Base-by-base conservation (phyloP, 495 filamentous ascomycete genomes). In the Cercophora scortea region DNA sequence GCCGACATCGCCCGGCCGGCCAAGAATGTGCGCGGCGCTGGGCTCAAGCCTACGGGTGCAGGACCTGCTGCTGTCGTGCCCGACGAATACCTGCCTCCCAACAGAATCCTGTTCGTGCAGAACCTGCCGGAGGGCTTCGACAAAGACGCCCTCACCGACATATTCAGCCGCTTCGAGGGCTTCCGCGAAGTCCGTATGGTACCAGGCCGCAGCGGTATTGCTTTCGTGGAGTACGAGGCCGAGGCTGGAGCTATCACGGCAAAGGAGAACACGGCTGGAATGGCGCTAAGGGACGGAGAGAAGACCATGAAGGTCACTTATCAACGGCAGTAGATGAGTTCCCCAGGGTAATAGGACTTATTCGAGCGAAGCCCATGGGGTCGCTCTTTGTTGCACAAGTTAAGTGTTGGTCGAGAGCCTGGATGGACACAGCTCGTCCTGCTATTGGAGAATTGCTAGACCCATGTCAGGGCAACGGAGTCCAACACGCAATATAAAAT, bases 81-180 rank as follows among this genome's bases (percentile, higher is more conserved):
- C 2, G 94, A 96, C 79, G 93, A 99, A 71, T 97, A 94, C 65
- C 81, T 97, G 0, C 93, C 90, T 3, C 92, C 94, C 43, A 99
- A 97, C 79, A 95, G 94, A 71, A 93, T 89, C 54, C 79, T 99
- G n/a, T 95, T 97, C 77, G 74, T 97, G 47, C 90, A 91, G 69
- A 90, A 96, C 60, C 63, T 99, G 44, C 92, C 94, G 13, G 89
- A 94, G 57, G 87, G 89, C 51, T 88, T 86, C 59, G 86, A 85
- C 68, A 81, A 86, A 64, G 90, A 93, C 47, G 79, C 73, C 39
- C 83, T 98, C 41, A 83, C 81, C 0, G 79, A 77, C 19, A 81
- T 96, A 51, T 99, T 96, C 73, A 82, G 82, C 39, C 83, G 84
- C 36, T 99, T 93, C 73, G 89, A 95, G 57, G 93, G 93, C 49